phyloP scores from a whole-genome alignment of 495 filamentous ascomycete genomes.

The Trichocladium uniseriatum region DNA sequence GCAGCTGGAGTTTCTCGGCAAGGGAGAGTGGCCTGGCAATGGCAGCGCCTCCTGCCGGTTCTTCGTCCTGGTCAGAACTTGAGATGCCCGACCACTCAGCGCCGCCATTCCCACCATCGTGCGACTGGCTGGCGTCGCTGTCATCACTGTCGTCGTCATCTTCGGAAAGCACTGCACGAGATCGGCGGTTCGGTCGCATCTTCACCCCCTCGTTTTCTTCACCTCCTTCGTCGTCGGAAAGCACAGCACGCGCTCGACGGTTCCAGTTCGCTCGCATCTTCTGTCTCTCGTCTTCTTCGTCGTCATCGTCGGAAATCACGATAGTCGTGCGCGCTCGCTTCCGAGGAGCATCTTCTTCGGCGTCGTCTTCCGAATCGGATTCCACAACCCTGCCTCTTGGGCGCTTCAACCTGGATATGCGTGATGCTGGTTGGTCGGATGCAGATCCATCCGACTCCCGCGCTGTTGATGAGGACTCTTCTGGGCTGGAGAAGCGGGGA shows the following conservation, averaged over 20 bases:
- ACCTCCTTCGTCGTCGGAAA: slow-evolving; percentile 11
- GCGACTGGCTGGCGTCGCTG: not conserved
- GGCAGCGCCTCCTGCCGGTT: not conserved
- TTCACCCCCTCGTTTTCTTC: not conserved
- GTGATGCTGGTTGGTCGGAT: not conserved
- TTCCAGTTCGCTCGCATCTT: not conserved
- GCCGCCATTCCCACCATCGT: not conserved
- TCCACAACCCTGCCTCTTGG: slow-evolving; percentile 7
- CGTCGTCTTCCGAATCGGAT: slow-evolving; percentile 11
- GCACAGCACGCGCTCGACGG: not conserved
- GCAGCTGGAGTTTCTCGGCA: slow-evolving; percentile 12
- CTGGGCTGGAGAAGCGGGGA: slow-evolving; percentile 20
- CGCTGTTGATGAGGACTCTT: slow-evolving; percentile 13
- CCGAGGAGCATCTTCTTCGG: slow-evolving; percentile 5
- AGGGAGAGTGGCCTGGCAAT: slow-evolving; percentile 3
- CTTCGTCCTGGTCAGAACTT: slow-evolving; percentile 2
- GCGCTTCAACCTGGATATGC: not conserved
- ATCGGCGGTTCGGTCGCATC: not conserved
- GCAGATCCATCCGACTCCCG: slow-evolving; percentile 6
- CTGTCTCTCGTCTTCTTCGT: not conserved
- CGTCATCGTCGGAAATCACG: slow-evolving; percentile 11
- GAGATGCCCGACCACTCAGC: not conserved
- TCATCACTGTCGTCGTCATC: slow-evolving; percentile 1
- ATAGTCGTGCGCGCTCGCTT: slow-evolving; percentile 7
- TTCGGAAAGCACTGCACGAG: not conserved